Evolutionary conservation across 1,284 basidiomycete genomes (phyloP).

Genomic region (Trametes versicolor): DNA sequence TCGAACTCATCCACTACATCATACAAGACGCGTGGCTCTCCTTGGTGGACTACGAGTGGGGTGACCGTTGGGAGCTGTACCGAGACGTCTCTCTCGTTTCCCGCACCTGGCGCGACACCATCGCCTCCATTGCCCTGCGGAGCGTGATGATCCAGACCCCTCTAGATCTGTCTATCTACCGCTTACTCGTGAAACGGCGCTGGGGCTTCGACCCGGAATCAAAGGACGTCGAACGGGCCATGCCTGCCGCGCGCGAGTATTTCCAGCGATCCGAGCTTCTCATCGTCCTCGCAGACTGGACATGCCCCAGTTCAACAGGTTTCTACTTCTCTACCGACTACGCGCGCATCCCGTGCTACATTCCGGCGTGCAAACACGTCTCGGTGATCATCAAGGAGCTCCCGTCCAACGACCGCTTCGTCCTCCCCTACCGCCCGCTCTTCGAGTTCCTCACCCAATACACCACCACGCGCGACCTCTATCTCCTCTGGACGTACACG

Average conservation of each 20-base stretch:
- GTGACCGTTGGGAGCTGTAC: slow-evolving; percentile 26
- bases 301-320: background rate
- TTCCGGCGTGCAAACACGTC: slow-evolving; percentile 24
- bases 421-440: slow-evolving; percentile 25
- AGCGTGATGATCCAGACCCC: slow-evolving; percentile 22
- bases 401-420: slow-evolving; percentile 19
- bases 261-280: slow-evolving; percentile 26
- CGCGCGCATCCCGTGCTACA: slow-evolving; percentile 27
- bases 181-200: slow-evolving; percentile 17
- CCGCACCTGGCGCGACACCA: slow-evolving; percentile 16
- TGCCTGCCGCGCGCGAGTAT: slow-evolving; percentile 19
- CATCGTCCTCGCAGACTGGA: slow-evolving; percentile 27
- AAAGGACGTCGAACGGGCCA: slow-evolving; percentile 18
- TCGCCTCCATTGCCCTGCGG: slow-evolving; percentile 23
- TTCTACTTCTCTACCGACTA: slow-evolving; percentile 29
- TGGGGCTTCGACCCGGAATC: slow-evolving; percentile 20
- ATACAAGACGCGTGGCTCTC: slow-evolving; percentile 25
- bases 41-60: slow-evolving; percentile 17
- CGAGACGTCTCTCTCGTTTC: slow-evolving; percentile 20
- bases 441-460: slow-evolving; percentile 31
- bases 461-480: slow-evolving; percentile 12
- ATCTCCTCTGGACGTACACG: slow-evolving; percentile 30
- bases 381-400: slow-evolving; percentile 23
- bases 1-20: slow-evolving; percentile 26
- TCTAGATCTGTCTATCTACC: slow-evolving; percentile 24